Base-by-base conservation (phyloP, 2,329 filamentous ascomycete genomes). In the Graphilbum fragrans region DNA sequence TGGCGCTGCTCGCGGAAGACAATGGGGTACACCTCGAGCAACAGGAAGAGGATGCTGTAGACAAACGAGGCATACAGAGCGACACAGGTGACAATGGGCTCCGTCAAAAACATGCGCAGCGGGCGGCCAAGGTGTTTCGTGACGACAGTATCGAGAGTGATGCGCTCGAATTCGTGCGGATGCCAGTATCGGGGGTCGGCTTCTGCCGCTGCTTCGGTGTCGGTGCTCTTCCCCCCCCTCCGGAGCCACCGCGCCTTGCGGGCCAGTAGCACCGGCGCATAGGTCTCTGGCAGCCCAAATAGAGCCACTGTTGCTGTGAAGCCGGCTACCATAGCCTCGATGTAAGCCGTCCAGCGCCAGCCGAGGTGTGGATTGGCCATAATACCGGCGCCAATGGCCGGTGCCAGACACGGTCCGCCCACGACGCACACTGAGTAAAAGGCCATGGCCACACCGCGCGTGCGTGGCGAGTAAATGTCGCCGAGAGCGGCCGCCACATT, bases 111-210 rank as follows among this genome's bases (percentile, higher is more conserved):
- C 83, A 90, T 88, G 20, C 78, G 69, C 6, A 87, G 57, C 0
- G 85, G 84, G 1, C 84, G 65, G 2, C 77, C 79, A 25, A 88
- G 62, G 1, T 86, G 79, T 23, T 81, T 74, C 2, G 71, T 76
- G 12, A 79, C 55, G 41, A 84, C 67, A 47, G 81, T 72, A 25
- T 61, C 65, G 31, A 72, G 42, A 41, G 78, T 60, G 21, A 71
- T 66, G 41, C 69, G 64, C 52, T 84, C 75, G 19, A 83, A 58
- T 52, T 86, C 80, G 37, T 74, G 67, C 0, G 74, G 72, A 4
- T 47, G 42, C 47, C 47, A 49, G 41, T 39, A 38, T 3, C 46
- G 45, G 8, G 20, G 16, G 20, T 48, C 42, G 33, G 66, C 62
- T 11, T 65, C 54, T 33, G 59, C 54, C 37, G 3, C 2, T 35